phyloP scores from a whole-genome alignment of 2,329 filamentous ascomycete species.

The Sporothrix protearum region DNA sequence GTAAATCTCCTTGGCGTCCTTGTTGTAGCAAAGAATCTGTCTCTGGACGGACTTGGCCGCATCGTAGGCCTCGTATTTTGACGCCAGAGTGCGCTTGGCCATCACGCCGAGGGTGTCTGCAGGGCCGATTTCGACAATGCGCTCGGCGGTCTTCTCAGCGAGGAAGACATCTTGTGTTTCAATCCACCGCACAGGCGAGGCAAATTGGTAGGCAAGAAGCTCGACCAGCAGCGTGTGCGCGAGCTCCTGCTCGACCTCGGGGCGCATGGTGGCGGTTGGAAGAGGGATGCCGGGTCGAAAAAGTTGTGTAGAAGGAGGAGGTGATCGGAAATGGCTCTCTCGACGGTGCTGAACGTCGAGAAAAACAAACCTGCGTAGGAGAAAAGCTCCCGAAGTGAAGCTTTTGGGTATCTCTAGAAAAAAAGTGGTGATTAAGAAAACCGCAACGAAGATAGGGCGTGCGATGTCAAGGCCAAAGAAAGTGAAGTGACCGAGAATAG shows the following conservation, averaged over 20 bases:
- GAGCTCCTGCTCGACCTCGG: conserved; percentile 98
- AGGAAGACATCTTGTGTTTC: conserved; percentile 99
- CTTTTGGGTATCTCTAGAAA: conserved; percentile 23
- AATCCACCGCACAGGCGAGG: conserved; percentile 98
- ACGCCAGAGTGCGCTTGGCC: conserved; percentile 91
- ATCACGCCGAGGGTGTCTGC: conserved; percentile 96
- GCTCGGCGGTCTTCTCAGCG: conserved; percentile 90
- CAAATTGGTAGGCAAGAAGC: conserved; percentile 98
- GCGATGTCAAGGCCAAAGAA: background rate
- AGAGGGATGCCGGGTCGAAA: background rate
- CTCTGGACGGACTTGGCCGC: conserved; percentile 93
- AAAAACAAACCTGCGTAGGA: background rate
- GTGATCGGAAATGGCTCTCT: background rate
- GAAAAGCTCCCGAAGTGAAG: conserved; percentile 16
- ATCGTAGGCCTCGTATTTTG: conserved; percentile 98
- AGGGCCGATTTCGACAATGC: conserved; percentile 95
- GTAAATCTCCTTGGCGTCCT: conserved; percentile 98
- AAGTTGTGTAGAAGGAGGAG: background rate
- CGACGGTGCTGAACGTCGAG: background rate
- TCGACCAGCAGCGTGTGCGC: conserved; percentile 97
- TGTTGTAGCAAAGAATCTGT: conserved; percentile 99
- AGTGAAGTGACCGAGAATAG: background rate
- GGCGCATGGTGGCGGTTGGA: conserved; percentile 66
- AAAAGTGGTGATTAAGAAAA: background rate
- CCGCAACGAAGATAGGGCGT: background rate